phyloP scores from a whole-genome alignment of 2,329 filamentous ascomycete genomes.

The Exophiala mesophila region DNA sequence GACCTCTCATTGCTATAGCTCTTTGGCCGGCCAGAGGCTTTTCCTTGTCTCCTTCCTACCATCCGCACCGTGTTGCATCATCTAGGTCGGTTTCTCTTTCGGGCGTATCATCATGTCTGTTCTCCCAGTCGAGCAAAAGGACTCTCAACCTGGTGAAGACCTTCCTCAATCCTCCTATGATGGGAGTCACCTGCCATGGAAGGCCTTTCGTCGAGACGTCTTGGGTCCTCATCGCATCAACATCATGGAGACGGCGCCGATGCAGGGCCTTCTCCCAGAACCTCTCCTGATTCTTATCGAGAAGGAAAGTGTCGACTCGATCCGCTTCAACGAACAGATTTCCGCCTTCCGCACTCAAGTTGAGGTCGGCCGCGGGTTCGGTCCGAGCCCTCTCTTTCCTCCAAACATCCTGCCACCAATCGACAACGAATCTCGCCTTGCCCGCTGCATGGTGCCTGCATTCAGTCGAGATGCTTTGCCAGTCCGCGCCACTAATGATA shows the following conservation, averaged over 20 bases:
- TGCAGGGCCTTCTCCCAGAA: conserved; percentile 16
- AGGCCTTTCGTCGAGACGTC: conserved; percentile 22
- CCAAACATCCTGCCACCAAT: conserved; percentile 23
- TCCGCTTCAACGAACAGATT: conserved; percentile 18
- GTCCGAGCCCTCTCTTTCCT: conserved; percentile 24
- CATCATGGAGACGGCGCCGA: conserved; percentile 17
- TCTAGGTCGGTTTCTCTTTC: no score
- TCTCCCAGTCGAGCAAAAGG: background rate
- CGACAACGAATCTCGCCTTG: conserved; percentile 17
- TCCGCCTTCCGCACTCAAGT: conserved; percentile 21
- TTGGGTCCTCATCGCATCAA: conserved; percentile 23
- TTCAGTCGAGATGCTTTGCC: conserved; percentile 25
- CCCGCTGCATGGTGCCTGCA: conserved; percentile 24
- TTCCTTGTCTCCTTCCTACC: no score
- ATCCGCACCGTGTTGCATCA: no score
- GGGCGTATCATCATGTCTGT: no score
- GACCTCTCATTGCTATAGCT: no score
- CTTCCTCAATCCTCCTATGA: conserved; percentile 20
- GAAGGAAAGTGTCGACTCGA: conserved; percentile 11
- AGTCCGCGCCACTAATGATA: conserved; percentile 16
- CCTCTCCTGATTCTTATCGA: conserved; percentile 19
- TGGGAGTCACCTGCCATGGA: conserved; percentile 23
- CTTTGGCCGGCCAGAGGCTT: no score
- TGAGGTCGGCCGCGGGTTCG: conserved; percentile 21
- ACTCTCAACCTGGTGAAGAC: conserved; percentile 1